Evolutionary conservation across 2,329 filamentous ascomycete genomes (phyloP), one percentile per base, ranked within the genome.

Genomic region (Hypoxylon sp.): DNA sequence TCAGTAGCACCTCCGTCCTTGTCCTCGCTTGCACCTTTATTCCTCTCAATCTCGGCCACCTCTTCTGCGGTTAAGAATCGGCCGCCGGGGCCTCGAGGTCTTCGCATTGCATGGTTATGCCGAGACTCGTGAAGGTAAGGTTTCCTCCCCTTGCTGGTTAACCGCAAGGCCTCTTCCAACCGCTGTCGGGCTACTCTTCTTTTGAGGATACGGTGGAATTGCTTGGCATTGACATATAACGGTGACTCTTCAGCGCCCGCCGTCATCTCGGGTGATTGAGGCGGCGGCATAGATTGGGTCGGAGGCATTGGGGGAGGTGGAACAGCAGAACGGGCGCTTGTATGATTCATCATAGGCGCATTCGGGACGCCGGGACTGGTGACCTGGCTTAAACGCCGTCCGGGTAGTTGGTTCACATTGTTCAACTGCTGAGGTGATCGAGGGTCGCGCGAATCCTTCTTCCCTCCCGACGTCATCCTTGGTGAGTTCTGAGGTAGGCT

Each of bases 61-160:
- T 99, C 96, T 63, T 98, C 96, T 1, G 96, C 95, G 0, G 96
- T 99, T 79, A 99, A 83, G 85, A 99, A 99, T 24, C 96, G 91
- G 22, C 96, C 96, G 59, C 96, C 96, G 0, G 96, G 96, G 14
- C 96, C 96, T 78, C 96, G 90, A 29, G 96, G 96, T 75, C 96
- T 87, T 64, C 96, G 90, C 96, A 99, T 99, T 9, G 96, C 96
- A 80, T 99, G 96, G 78, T 98, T 98, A 80, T 99, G 96, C 77
- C 96, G 88, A 26, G 95, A 98, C 79, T 99, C 96, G 82, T 99
- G 96, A 33, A 99, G 86, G 77, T 99, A 99, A 3, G 96, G 96
- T 82, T 98, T 98, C 37, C 96, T 90, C 26, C 95, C 95, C 82
- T 99, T 99, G 9, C 92, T 97, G 0, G 96, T 98, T 64, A 98